Base-by-base conservation (phyloP, 2,329 filamentous ascomycete genomes). In the Teratosphaeria gauchensis region DNA sequence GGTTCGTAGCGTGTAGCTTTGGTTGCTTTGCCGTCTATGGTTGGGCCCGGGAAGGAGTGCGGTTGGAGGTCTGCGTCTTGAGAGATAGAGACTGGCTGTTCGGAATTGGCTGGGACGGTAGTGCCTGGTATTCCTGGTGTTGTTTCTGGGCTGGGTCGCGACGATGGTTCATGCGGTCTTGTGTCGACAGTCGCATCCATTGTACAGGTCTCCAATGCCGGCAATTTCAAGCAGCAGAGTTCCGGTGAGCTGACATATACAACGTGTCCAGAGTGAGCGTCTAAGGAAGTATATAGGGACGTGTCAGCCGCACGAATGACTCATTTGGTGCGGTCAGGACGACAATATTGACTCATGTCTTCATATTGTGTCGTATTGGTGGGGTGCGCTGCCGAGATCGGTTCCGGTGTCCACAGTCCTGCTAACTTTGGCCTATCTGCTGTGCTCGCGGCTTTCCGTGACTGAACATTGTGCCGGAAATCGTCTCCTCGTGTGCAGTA, bases 1-100 rank as follows among this genome's bases (percentile, higher is more conserved):
- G 63, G 58, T 24, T 57, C 53, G 54, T 63, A 62, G 31, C 61
- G 56, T 3, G 62, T 63, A n/a, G 57, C 51, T n/a, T 57, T 64
- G 11, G 63, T 62, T 14, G 57, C 51, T 28, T 28, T 53, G 46
- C 53, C 46, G 33, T 65, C 38, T 9, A 65, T 46, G 1, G 31
- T 32, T 12, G 62, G 63, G 6, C 63, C 63, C 1, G 58, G 56
- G n/a, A 56, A 59, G 48, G 51, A 51, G 7, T 54, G 21, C 2
- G 59, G 48, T 16, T 3, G 5, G 19, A 32, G 11, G 14, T 31
- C 42, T 21, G 19, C n/a, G 21, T 16, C 9, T 16, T n/a, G n/a
- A 21, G 9, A 48, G 42, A n/a, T 2, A 21, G 19, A 1, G 5
- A 1, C 16, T 8, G 42, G 42, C 42, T 19, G 42, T 6, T 48